phyloP scores from a whole-genome alignment of 495 filamentous ascomycete genomes.

The Pseudomonodictys pantanalensis region DNA sequence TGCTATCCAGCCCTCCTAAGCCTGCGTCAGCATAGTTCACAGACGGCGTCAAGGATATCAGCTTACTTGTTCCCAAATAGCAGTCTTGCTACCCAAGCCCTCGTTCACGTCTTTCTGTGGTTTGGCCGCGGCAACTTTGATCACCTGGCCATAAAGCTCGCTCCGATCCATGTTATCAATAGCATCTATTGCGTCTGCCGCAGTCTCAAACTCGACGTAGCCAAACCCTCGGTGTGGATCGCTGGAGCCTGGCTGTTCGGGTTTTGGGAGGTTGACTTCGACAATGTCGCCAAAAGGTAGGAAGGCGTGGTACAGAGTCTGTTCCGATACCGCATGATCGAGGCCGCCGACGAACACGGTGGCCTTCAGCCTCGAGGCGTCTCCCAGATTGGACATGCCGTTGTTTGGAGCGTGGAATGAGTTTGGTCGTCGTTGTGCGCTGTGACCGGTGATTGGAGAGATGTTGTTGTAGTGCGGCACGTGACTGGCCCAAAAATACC shows the following conservation, averaged over 20 bases:
- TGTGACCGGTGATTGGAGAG: constrained; percentile 15
- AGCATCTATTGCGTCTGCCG: constrained; percentile 84
- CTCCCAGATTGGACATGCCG: constrained; percentile 58
- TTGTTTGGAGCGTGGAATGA: neutral
- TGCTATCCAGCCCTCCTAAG: constrained; percentile 86
- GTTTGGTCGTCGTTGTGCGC: constrained; percentile 1
- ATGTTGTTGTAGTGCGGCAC: neutral
- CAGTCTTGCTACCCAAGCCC: constrained; percentile 88
- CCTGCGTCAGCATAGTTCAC: constrained; percentile 36
- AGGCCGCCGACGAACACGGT: constrained; percentile 92
- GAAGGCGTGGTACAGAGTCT: constrained; percentile 83
- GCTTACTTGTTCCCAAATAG: constrained; percentile 92
- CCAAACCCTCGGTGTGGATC: constrained; percentile 90
- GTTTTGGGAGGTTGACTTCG: constrained; percentile 83
- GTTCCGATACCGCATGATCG: constrained; percentile 68
- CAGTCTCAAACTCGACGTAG: constrained; percentile 90
- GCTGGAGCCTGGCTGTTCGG: constrained; percentile 63
- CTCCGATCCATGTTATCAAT: constrained; percentile 99
- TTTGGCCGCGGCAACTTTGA: constrained; percentile 90
- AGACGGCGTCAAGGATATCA: neutral
- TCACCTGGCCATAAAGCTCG: constrained; percentile 87
- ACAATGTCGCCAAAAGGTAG: constrained; percentile 93
- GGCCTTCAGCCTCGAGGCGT: constrained; percentile 77
- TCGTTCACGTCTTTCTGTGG: constrained; percentile 85
- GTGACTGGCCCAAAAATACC: constrained; percentile 7